Evolutionary conservation across 2,329 filamentous ascomycete genomes (phyloP), one percentile per base, ranked within the genome.

Genomic region (Hypomyces perniciosus): DNA sequence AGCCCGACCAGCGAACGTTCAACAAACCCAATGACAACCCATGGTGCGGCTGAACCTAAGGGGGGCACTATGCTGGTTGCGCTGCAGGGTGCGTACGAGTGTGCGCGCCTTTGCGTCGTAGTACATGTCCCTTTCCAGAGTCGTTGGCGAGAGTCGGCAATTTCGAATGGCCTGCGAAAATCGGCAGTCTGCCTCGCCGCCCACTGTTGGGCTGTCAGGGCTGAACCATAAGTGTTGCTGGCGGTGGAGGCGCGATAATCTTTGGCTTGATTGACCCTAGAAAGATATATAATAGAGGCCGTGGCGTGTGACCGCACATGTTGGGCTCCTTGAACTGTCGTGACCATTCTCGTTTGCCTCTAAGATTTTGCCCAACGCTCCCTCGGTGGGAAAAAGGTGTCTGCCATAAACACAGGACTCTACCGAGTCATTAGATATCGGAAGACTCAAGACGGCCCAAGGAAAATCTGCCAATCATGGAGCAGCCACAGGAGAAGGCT

Each of bases 401-500:
- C 20, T 20, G 20, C 20, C 20, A 20, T 20, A 20, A 20, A 20
- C 20, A 20, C 20, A 20, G 3, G 20, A 20, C 20, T 20, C 20
- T 20, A 20, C 20, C 20, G 20, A 20, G 20, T 20, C 20, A 20
- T 12, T 39, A 20, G n/a, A 20, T 20, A 12, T 39, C 37, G 5
- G n/a, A 20, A 20, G 6, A 6, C n/a, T 13, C 26, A 20, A 8
- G 12, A 7, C 6, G 37, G 37, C 7, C 7, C n/a, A 7, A 6
- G 37, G 37, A 20, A 20, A 33, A 28, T 31, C 33, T 44, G 26
- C 9, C 31, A 35, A 44, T 28, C 10, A 62, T 61, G 57, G 56
- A 60, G 28, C 56, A 61, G 51, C 12, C 56, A 53, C 46, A 58
- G 54, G 42, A 42, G 20, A 41, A 26, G 5, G 28, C 20, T 1